These are phyloP conservation scores for Royoungia palumana DNA, from an alignment of 768 basidiomycete genomes.

Conservation along the genomic window DNA sequence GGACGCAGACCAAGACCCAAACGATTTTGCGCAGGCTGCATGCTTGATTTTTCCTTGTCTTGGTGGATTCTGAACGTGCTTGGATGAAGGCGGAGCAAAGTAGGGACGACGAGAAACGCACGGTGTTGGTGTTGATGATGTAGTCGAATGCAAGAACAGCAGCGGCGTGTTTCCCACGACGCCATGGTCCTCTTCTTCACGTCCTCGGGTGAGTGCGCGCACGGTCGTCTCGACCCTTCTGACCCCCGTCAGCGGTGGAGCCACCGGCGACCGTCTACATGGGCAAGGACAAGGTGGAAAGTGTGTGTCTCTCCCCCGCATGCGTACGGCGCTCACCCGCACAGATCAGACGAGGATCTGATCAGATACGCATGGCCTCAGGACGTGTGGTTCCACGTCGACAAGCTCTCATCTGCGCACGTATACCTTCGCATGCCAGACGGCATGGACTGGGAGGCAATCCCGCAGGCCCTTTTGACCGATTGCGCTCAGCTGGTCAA, in stretches of 20 bases:
- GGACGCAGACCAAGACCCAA: slow-evolving; percentile 87
- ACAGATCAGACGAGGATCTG: slow-evolving; percentile 81
- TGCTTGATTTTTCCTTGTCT: slow-evolving; percentile 23
- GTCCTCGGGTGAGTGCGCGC: slow-evolving; percentile 39
- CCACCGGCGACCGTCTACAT: slow-evolving; percentile 82
- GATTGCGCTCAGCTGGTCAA: slow-evolving; percentile 97
- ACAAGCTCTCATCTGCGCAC: slow-evolving; percentile 95
- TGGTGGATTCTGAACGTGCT: background rate
- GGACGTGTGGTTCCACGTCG: slow-evolving; percentile 95
- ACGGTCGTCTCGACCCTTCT: background rate
- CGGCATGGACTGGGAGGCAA: slow-evolving; percentile 82
- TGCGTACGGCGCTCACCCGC: slow-evolving; percentile 15
- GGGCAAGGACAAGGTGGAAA: slow-evolving; percentile 97
- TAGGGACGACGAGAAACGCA: background rate
- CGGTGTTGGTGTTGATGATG: background rate
- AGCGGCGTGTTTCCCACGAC: slow-evolving; percentile 3
- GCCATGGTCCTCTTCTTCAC: slow-evolving; percentile 64
- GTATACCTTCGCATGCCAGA: slow-evolving; percentile 91
- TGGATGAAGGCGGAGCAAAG: background rate
- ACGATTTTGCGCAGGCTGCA: slow-evolving; percentile 71
- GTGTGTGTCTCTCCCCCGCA: slow-evolving; percentile 43
- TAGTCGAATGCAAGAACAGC: background rate
- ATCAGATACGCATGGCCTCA: slow-evolving; percentile 90
- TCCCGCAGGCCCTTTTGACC: slow-evolving; percentile 70
- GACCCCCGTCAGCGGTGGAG: slow-evolving; percentile 41